Percentiles rank a stretch among this genome's conserved stretches.
Conservation (phyloP, 75 land plant genomes). For the Picea glauca region DNA sequence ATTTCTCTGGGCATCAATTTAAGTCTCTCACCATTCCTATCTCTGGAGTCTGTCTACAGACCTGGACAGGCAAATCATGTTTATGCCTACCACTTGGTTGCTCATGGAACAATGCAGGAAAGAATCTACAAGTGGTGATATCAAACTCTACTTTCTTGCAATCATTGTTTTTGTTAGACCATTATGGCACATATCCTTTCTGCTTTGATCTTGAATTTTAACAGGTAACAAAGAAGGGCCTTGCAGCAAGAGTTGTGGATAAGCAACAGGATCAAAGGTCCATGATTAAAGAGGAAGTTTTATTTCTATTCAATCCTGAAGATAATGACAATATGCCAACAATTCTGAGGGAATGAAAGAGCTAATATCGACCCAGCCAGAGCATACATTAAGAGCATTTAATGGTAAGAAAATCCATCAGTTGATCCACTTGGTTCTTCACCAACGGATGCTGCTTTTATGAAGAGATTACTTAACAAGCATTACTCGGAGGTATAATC, state of each 20-base stretch:
- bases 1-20: too few species aligned
- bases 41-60: slow-evolving; percentile 36
- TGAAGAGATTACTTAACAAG: neutral
- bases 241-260: slow-evolving; percentile 97
- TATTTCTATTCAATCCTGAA: slow-evolving; percentile 79
- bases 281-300: slow-evolving; percentile 86
- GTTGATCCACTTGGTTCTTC: neutral
- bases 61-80: slow-evolving; percentile 93
- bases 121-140: slow-evolving; percentile 97
- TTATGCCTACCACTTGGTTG: slow-evolving; percentile 90
- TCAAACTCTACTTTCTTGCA: neutral
- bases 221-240: slow-evolving; percentile 94
- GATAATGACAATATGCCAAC: slow-evolving; percentile 51
- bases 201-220: neutral
- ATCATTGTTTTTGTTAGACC: neutral
- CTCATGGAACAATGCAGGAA: slow-evolving; percentile 98
- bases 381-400: slow-evolving; percentile 2
- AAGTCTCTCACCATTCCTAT: neutral
- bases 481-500: neutral
- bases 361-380: neutral
- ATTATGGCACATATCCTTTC: neutral
- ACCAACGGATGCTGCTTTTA: neutral
- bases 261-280: slow-evolving; percentile 77
- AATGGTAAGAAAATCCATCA: neutral
- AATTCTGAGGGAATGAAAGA: slow-evolving; percentile 17